Evolutionary conservation across 108 stramenopile genomes (phyloP).

Genomic region (Cyclotella cryptica): DNA sequence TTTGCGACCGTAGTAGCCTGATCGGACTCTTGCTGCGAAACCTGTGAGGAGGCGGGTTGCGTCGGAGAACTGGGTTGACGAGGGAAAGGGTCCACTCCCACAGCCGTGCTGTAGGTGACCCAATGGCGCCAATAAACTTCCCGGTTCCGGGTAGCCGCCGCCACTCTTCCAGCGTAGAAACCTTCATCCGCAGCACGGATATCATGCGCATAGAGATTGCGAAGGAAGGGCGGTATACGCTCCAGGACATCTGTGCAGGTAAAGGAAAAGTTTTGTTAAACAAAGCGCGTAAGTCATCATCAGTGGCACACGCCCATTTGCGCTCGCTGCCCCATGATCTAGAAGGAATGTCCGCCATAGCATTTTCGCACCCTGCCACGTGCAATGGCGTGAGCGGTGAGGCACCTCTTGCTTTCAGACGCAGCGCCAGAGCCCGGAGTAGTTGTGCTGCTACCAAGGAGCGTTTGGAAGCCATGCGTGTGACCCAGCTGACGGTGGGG

Average conservation of each 20-base stretch:
- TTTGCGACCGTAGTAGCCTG: too few species aligned
- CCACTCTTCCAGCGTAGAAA: constrained; percentile 21
- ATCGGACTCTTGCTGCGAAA: too few species aligned
- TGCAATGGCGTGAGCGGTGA: constrained; percentile 16
- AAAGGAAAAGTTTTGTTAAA: constrained; percentile 9
- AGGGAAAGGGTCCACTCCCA: constrained; percentile 31
- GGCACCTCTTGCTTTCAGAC: neutral
- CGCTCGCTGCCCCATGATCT: constrained; percentile 19
- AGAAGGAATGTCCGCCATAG: constrained; percentile 15
- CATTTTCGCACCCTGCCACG: constrained; percentile 4
- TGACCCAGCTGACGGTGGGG: constrained; percentile 19
- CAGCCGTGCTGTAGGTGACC: neutral
- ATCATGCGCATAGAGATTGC: constrained; percentile 7
- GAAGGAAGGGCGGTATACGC: neutral
- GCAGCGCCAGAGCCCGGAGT: constrained; percentile 2
- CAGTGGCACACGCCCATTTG: constrained; percentile 9
- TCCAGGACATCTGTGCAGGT: constrained; percentile 21
- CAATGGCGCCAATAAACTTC: constrained; percentile 11
- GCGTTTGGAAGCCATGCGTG: neutral
- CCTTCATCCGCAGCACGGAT: constrained; percentile 17
- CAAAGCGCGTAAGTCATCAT: neutral
- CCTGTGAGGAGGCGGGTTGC: too few species aligned
- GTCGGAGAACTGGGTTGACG: too few species aligned
- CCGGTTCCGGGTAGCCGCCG: neutral
- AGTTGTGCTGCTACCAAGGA: neutral